phyloP scores from a whole-genome alignment of 495 filamentous ascomycete species.

The Penicillium flavigenum region DNA sequence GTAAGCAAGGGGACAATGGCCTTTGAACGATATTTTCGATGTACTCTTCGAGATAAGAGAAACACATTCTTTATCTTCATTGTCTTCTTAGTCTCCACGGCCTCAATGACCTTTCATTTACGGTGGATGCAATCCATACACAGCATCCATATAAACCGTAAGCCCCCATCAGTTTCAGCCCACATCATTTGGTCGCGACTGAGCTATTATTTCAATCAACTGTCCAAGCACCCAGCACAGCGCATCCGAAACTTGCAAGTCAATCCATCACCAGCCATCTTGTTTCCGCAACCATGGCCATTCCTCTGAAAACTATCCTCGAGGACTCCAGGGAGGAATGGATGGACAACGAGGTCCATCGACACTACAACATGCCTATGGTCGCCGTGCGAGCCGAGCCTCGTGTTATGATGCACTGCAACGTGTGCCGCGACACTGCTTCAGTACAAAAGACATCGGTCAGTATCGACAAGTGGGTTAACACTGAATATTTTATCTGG shows the following conservation, averaged over 20 bases:
- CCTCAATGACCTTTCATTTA: neutral
- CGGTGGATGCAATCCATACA: neutral
- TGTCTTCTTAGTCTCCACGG: neutral
- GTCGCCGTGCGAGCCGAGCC: neutral
- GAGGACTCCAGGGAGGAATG: conserved; percentile 1
- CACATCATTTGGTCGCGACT: neutral
- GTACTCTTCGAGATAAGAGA: neutral
- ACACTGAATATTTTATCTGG: conserved; percentile 10
- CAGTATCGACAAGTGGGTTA: conserved; percentile 6
- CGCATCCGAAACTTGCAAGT: neutral
- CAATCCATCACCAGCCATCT: neutral
- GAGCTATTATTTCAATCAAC: neutral
- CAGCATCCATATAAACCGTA: neutral
- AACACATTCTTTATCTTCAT: neutral
- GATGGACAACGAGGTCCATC: conserved; percentile 1
- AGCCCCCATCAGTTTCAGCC: neutral
- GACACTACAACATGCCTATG: conserved; percentile 5
- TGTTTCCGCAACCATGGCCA: neutral
- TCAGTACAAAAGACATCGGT: neutral
- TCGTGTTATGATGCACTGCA: neutral
- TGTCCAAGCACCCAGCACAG: neutral
- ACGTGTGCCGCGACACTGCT: neutral
- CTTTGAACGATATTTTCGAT: neutral
- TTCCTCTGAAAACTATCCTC: neutral
- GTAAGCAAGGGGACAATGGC: neutral